Conservation (phyloP, 371 early-diverging fungal genomes). For the Funneliformis caledonium region DNA sequence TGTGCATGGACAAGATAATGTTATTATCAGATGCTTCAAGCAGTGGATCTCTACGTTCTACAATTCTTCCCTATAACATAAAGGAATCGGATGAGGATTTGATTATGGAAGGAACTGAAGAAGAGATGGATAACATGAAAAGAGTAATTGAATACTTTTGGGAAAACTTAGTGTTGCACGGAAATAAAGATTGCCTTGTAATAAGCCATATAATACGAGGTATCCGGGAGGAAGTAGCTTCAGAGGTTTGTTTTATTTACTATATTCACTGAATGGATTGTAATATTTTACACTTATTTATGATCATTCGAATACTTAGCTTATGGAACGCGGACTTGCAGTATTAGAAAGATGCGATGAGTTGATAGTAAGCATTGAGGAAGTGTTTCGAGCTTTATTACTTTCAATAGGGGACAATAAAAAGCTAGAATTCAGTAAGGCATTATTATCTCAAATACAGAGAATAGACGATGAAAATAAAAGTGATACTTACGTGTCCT, state of each 20-base stretch:
- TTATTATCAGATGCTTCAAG: not conserved
- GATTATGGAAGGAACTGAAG: not conserved
- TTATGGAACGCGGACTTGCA: constrained; percentile 10
- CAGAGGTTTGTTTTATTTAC: constrained; percentile 14
- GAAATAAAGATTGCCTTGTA: not conserved
- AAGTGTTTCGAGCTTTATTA: constrained; percentile 31
- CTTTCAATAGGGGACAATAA: constrained; percentile 7
- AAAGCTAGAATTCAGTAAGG: constrained; percentile 31
- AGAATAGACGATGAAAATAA: not conserved
- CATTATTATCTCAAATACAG: constrained; percentile 18
- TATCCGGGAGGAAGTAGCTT: constrained; percentile 25
- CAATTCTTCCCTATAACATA: not conserved
- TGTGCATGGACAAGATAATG: constrained; percentile 28
- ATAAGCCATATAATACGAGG: constrained; percentile 19
- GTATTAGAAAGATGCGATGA: constrained; percentile 5
- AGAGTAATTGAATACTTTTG: constrained; percentile 25
- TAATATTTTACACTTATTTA: not conserved
- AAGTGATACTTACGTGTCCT: not conserved
- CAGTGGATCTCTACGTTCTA: not conserved
- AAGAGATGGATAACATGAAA: not conserved
- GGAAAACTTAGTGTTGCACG: constrained; percentile 28
- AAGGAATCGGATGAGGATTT: constrained; percentile 7
- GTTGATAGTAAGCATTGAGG: constrained; percentile 23
- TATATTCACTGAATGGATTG: not conserved
- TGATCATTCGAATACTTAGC: not conserved